These are phyloP conservation scores for Solanum bukasovii DNA, from an alignment of 257 asterid genomes.

Conservation along the genomic window DNA sequence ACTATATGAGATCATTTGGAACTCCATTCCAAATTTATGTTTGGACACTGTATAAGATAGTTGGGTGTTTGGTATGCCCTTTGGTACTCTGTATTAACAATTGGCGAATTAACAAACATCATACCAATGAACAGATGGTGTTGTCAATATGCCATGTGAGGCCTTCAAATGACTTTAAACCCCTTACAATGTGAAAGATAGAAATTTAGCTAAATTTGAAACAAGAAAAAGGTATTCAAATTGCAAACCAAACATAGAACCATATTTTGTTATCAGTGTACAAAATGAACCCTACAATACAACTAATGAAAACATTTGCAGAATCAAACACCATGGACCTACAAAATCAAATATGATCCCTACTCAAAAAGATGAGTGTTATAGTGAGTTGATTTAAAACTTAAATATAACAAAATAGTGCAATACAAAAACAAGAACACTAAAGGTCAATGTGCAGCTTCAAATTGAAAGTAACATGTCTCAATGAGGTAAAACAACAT, in stretches of 20 bases:
- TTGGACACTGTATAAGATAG: background rate
- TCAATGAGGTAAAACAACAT: background rate
- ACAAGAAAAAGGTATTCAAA: background rate
- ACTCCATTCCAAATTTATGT: background rate
- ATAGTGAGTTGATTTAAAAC: background rate
- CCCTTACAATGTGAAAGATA: background rate
- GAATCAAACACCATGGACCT: background rate
- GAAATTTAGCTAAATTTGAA: background rate
- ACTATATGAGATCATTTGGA: background rate
- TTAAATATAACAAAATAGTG: background rate
- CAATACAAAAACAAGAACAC: background rate
- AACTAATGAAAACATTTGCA: background rate
- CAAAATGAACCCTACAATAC: background rate
- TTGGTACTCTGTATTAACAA: background rate
- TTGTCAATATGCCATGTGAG: background rate
- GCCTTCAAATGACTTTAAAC: background rate
- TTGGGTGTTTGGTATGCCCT: background rate
- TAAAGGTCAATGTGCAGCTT: background rate
- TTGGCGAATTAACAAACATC: background rate
- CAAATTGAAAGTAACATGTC: background rate
- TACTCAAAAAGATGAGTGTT: background rate
- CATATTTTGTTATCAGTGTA: background rate
- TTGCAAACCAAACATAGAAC: background rate
- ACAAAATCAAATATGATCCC: background rate
- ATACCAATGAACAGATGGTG: background rate